Percentiles rank a stretch among this genome's conserved stretches.
Conservation (phyloP, 139 green algal species). For the Auxenochlorella pyrenoidosa region DNA sequence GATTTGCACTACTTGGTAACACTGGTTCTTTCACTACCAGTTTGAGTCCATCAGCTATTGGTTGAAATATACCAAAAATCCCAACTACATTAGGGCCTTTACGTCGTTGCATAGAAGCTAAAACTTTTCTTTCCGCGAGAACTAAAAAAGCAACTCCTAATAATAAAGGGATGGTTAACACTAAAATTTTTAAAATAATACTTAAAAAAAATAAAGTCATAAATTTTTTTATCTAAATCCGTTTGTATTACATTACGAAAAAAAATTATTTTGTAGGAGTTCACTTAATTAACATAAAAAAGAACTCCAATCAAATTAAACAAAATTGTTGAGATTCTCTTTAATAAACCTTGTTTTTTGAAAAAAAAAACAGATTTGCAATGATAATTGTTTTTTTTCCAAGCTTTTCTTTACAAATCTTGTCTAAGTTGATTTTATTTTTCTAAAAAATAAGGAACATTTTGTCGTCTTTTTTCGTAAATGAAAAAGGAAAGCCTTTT, state of each 20-base stretch:
- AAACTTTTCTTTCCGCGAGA: conserved; percentile 76
- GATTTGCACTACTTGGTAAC: conserved; percentile 74
- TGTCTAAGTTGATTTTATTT: no score
- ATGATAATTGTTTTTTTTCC: no score
- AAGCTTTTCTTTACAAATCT: not conserved
- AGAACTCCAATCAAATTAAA: not conserved
- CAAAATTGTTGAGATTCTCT: not conserved
- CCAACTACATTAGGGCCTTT: conserved; percentile 79
- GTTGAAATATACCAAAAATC: conserved; percentile 78
- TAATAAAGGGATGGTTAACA: conserved; percentile 66
- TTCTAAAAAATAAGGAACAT: not conserved
- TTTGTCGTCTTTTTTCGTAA: not conserved
- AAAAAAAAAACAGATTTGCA: not conserved
- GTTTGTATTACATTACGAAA: conserved; percentile 4
- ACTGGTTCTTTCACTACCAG: conserved; percentile 79
- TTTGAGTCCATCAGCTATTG: conserved; percentile 80
- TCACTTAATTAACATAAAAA: conserved; percentile 5
- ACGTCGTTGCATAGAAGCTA: conserved; percentile 78
- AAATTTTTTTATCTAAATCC: conserved; percentile 37
- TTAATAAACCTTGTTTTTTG: not conserved
- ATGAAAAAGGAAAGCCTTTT: not conserved
- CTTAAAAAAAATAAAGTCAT: conserved; percentile 60
- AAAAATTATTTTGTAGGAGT: conserved; percentile 21
- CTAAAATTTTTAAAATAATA: conserved; percentile 28
- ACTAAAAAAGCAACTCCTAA: conserved; percentile 71